A percentile compares a stretch with the other conserved stretches of the same genome.
These are phyloP conservation scores for Venturia oleaginea DNA, from an alignment of 2,329 filamentous ascomycete genomes.

Conservation along the genomic window DNA sequence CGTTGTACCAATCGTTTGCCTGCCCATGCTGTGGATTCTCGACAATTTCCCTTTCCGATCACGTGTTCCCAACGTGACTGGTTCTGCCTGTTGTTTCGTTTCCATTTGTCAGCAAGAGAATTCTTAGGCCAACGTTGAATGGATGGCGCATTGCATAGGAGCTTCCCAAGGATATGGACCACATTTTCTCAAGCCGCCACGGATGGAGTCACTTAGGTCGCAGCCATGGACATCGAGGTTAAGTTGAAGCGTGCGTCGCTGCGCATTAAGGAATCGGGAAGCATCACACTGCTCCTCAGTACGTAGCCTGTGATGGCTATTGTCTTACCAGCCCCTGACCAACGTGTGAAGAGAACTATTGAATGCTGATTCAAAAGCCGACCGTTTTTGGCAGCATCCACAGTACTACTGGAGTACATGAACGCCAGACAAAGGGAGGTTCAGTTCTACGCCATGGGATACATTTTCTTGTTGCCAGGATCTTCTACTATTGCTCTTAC, in stretches of 20 bases:
- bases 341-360: neutral
- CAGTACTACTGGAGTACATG: neutral
- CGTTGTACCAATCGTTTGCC: neutral
- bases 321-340: neutral
- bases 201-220: neutral
- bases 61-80: neutral
- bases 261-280: neutral
- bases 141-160: neutral
- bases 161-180: neutral
- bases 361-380: neutral
- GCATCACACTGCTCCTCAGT: neutral
- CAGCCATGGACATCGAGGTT: neutral
- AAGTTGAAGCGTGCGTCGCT: neutral
- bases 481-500: neutral
- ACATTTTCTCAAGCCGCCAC: neutral
- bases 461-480: neutral
- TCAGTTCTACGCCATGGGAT: neutral
- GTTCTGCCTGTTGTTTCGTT: neutral
- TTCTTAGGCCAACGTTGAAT: neutral
- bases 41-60: neutral
- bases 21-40: neutral
- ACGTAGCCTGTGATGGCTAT: conserved; percentile 2
- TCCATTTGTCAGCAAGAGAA: neutral
- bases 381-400: neutral
- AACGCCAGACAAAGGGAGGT: neutral